These are phyloP conservation scores for Colletotrichum theobromicola DNA, from an alignment of 2,329 filamentous ascomycete genomes.

Conservation along the genomic window DNA sequence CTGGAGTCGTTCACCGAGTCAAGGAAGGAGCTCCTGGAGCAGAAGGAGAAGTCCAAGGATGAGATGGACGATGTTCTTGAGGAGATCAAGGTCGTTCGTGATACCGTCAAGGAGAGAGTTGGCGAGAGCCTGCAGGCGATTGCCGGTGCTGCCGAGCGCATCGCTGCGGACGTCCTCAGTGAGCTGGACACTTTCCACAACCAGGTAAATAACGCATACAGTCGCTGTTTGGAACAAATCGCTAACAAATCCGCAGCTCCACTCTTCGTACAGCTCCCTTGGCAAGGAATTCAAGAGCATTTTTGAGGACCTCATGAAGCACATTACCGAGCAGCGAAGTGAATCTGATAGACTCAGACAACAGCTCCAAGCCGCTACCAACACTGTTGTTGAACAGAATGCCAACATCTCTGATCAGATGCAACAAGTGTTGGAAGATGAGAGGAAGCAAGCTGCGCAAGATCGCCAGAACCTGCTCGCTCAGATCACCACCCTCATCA, in stretches of 20 bases:
- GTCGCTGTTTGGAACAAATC: accelerated
- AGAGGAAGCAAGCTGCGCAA: constrained; percentile 72
- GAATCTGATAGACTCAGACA: constrained; percentile 77
- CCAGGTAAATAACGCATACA: constrained; percentile 55
- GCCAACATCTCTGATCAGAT: constrained; percentile 69
- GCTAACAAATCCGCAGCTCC: constrained; percentile 58
- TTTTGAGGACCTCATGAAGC: constrained; percentile 80
- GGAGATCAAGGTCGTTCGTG: constrained; percentile 88
- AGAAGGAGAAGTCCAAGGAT: constrained; percentile 73
- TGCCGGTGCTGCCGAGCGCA: constrained; percentile 83
- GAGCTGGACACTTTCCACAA: constrained; percentile 86
- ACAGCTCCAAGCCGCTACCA: constrained; percentile 74
- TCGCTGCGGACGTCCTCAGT: constrained; percentile 85
- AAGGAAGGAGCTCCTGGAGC: constrained; percentile 69
- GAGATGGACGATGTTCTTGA: constrained; percentile 92
- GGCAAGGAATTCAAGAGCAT: constrained; percentile 85
- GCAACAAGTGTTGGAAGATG: constrained; percentile 74
- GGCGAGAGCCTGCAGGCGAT: constrained; percentile 85
- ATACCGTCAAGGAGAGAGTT: constrained; percentile 86
- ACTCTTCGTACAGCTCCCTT: constrained; percentile 81
- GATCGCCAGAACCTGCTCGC: constrained; percentile 77
- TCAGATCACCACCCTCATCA: constrained; percentile 81
- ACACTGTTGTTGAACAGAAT: constrained; percentile 72
- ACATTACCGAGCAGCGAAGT: constrained; percentile 76
- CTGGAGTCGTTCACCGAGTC: constrained; percentile 71